Base-by-base conservation (phyloP, 2,329 filamentous ascomycete species). In the Sporothrix pseudoabietina region DNA sequence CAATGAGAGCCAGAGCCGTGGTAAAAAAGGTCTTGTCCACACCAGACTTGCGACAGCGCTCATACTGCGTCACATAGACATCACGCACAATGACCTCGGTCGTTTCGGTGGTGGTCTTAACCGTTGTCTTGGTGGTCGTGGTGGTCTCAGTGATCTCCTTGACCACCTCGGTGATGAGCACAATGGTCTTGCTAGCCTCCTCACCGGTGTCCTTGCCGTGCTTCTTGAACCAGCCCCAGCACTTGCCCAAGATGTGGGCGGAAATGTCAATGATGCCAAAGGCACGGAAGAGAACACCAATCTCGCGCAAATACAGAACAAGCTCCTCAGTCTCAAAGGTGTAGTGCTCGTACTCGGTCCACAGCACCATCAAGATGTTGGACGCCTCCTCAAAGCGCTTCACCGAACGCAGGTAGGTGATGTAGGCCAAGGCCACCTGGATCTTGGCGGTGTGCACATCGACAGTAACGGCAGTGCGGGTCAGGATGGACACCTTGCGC, bases 291-390 rank as follows among this genome's bases (percentile, higher is more conserved):
- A 80, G 72, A 0, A 78, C 74, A 26, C 80, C 82, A 4, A 83
- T 78, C 65, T 83, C 79, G 55, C 78, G 78, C 61, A 83, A 78
- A 70, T 78, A 80, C 47, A 82, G 73, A n/a, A 82, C 77, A 14
- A 83, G 78, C 1, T 76, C 70, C 76, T 81, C 77, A 0, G 79
- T 76, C 69, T 81, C 79, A n/a, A 79, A 80, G 1, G 69, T 74
- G 69, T 79, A 75, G 72, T 83, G 77, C 75, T 83, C 80, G 54
- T 82, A 83, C 76, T 83, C 82, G 0, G 80, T 80, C 82, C 82
- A 83, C 7, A 84, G 75, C 44, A 81, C 82, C 44, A 83, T 79
- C 71, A 83, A 77, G 10, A 84, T 82, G 65, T 80, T 83, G 49
- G 77, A 78, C 2, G 82, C 81, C 70, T 84, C 82, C 32, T 82